Evolutionary conservation across 768 basidiomycete species (phyloP).

Genomic region (Paxillus ammoniavirescens): DNA sequence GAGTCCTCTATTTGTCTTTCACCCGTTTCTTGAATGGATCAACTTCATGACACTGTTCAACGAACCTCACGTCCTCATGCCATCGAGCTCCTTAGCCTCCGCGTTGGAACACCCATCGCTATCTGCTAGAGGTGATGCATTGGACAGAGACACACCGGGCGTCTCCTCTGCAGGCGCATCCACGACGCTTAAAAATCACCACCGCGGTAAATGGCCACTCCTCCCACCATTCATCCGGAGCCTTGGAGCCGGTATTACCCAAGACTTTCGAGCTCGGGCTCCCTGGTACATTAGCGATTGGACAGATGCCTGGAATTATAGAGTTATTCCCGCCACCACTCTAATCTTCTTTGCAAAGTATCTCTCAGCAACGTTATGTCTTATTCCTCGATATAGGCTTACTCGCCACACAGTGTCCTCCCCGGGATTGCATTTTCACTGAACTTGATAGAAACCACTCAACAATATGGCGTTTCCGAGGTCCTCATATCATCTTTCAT

Average conservation of each 20-base stretch:
- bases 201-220: neutral
- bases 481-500: conserved; percentile 83
- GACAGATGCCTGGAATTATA: conserved; percentile 90
- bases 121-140: neutral
- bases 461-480: conserved; percentile 87
- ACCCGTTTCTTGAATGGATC: neutral
- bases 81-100: neutral
- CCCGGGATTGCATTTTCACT: conserved; percentile 91
- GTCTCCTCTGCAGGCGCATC: conserved; percentile 5
- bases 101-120: too few species aligned
- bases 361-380: conserved; percentile 19
- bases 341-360: conserved; percentile 87
- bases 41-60: neutral
- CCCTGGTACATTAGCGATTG: conserved; percentile 88
- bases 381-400: neutral
- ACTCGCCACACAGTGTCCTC: conserved; percentile 52
- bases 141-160: neutral
- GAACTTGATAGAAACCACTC: conserved; percentile 88
- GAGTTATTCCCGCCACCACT: conserved; percentile 83
- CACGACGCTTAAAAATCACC: neutral
- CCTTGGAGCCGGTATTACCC: conserved; percentile 60
- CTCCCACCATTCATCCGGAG: conserved; percentile 21
- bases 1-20: too few species aligned
- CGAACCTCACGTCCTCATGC: neutral
- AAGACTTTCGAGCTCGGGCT: conserved; percentile 66